These are phyloP conservation scores for Beauveria asiatica DNA, from an alignment of 2,329 filamentous ascomycete genomes.

Conservation along the genomic window DNA sequence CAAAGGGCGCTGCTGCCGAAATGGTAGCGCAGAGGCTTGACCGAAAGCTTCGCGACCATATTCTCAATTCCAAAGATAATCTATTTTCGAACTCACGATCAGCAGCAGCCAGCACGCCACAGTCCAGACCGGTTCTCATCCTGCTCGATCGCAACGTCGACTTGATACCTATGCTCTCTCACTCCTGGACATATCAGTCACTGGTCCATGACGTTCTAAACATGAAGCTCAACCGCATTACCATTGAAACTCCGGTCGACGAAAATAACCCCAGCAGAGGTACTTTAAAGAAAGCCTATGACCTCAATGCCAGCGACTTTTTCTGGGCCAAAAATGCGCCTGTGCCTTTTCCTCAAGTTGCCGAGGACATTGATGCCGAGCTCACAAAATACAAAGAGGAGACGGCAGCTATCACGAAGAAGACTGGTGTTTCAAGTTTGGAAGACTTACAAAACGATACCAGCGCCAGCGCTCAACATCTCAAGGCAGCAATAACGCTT, in stretches of 20 bases:
- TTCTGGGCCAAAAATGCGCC: slow-evolving; percentile 94
- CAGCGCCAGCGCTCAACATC: slow-evolving; percentile 80
- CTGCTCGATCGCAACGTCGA: slow-evolving; percentile 95
- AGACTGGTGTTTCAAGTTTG: slow-evolving; percentile 84
- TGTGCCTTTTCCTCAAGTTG: slow-evolving; percentile 87
- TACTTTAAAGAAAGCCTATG: slow-evolving; percentile 79
- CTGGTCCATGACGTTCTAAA: slow-evolving; percentile 59
- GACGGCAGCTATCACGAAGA: slow-evolving; percentile 86
- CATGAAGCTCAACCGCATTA: slow-evolving; percentile 78
- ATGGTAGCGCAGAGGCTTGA: slow-evolving; percentile 92
- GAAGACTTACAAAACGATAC: slow-evolving; percentile 90
- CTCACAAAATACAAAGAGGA: slow-evolving; percentile 94
- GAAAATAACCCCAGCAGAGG: slow-evolving; percentile 67
- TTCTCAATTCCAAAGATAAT: slow-evolving; percentile 96
- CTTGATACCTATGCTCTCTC: slow-evolving; percentile 95
- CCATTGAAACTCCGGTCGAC: slow-evolving; percentile 75
- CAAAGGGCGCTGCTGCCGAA: slow-evolving; percentile 86
- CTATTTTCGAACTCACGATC: slow-evolving; percentile 70
- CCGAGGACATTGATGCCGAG: slow-evolving; percentile 91
- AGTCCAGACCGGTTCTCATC: slow-evolving; percentile 79
- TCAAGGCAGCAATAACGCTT: slow-evolving; percentile 91
- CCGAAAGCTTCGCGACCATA: slow-evolving; percentile 89
- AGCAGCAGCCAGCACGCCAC: slow-evolving; percentile 50
- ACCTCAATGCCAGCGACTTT: slow-evolving; percentile 82
- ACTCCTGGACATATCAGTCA: slow-evolving; percentile 77